These are phyloP conservation scores for Trametes coccinea DNA, from an alignment of 768 basidiomycete species.

Conservation along the genomic window DNA sequence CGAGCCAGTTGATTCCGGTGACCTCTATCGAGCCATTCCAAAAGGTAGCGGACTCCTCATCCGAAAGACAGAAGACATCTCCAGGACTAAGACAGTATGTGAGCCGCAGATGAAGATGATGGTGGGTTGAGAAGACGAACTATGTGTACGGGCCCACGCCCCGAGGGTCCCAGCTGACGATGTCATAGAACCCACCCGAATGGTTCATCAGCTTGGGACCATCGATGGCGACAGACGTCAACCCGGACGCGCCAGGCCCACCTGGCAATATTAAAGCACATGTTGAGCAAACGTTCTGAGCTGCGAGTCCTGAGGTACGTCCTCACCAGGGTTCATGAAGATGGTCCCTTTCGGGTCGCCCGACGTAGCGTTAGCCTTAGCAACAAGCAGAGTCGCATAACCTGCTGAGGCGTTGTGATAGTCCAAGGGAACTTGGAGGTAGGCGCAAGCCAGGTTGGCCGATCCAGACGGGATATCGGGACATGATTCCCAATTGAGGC, in stretches of 20 bases:
- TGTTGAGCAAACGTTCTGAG: too few species aligned
- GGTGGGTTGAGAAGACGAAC: not conserved
- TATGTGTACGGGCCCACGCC: conserved; percentile 19
- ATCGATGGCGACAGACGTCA: conserved; percentile 4
- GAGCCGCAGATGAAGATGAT: not conserved
- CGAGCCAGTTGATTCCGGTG: conserved; percentile 4
- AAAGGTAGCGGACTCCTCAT: conserved; percentile 10
- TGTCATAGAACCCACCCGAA: conserved; percentile 14
- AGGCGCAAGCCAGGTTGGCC: conserved; percentile 6
- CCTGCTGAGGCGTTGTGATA: conserved; percentile 17
- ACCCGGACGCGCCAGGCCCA: conserved; percentile 17
- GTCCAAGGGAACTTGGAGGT: conserved; percentile 14
- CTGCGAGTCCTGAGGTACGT: not conserved
- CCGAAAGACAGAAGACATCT: conserved; percentile 4
- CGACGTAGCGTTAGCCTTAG: conserved; percentile 6
- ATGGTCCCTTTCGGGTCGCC: conserved; percentile 3
- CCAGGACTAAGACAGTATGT: not conserved
- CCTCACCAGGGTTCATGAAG: conserved; percentile 16
- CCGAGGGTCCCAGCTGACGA: conserved; percentile 20
- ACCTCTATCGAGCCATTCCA: conserved; percentile 15
- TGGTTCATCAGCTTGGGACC: conserved; percentile 2
- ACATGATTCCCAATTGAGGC: conserved; percentile 4
- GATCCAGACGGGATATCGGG: not conserved
- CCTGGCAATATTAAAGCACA: not conserved
- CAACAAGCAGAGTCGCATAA: conserved; percentile 8